phyloP scores from a whole-genome alignment of 345 rosid species.

The Salix arbutifolia region DNA sequence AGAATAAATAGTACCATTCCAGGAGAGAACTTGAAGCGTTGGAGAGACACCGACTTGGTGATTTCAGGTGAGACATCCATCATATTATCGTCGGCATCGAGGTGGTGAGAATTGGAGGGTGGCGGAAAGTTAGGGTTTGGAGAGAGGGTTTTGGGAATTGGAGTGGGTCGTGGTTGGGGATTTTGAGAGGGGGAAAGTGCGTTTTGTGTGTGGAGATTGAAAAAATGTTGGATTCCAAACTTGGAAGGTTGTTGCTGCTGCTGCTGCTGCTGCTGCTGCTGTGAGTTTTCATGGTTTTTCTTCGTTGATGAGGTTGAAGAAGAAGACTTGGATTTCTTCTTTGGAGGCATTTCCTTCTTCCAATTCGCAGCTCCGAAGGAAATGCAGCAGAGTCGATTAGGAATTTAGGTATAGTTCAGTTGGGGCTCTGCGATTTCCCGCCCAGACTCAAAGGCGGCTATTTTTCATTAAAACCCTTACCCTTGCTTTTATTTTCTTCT shows the following conservation, averaged over 20 bases:
- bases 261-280: conserved; percentile 30
- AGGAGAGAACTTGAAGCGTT: conserved; percentile 82
- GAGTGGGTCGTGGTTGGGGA: not conserved
- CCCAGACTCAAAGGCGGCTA: too few species aligned
- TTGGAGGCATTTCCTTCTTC: conserved; percentile 52
- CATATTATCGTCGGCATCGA: not conserved
- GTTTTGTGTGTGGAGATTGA: conserved; percentile 67
- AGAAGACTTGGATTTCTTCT: conserved; percentile 52
- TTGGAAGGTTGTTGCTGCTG: conserved; percentile 33
- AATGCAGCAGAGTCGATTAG: too few species aligned
- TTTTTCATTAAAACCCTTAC: too few species aligned
- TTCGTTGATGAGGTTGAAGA: conserved; percentile 23
- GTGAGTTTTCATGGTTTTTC: conserved; percentile 34
- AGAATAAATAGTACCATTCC: conserved; percentile 50
- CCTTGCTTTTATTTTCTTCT: too few species aligned
- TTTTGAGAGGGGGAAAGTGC: conserved; percentile 23
- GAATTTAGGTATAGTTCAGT: too few species aligned
- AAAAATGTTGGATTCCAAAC: conserved; percentile 80
- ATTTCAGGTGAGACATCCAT: conserved; percentile 44
- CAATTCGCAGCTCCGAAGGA: too few species aligned
- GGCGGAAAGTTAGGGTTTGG: too few species aligned
- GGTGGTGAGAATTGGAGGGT: not conserved
- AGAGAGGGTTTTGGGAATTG: conserved; percentile 1
- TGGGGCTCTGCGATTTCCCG: too few species aligned
- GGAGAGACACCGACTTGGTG: conserved; percentile 43